Evolutionary conservation across 2,329 filamentous ascomycete species (phyloP), one percentile per base, ranked within the genome.

Genomic region (Aphanocladium album): DNA sequence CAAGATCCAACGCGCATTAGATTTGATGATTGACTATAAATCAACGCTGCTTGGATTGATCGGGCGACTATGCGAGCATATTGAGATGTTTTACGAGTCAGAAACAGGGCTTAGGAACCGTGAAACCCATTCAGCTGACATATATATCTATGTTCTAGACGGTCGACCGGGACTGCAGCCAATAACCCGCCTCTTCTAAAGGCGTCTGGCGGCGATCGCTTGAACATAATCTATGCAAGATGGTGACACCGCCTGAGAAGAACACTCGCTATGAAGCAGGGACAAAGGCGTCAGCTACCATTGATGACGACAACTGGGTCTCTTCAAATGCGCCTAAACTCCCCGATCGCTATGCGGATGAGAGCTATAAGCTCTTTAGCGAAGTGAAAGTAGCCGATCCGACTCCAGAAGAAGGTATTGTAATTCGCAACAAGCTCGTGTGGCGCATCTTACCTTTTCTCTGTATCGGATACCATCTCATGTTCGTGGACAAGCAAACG

Each of bases 301-400:
- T 21, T 17, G 25, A 30, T 30, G 57, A 58, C 1, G 39, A 21
- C 14, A 37, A 43, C 8, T 3, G n/a, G 37, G 39, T 23, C 7
- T 4, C 25, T 2, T 21, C 43, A 6, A n/a, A 43, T 33, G 43
- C 51, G 1, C 72, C 66, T 11, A 75, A 72, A 57, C 65, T 77
- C 1, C 68, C 73, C 0, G 72, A 72, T 45, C 72, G 69, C 21
- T 75, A 71, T 56, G 75, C 74, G 2, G 74, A 77, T 53, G 75
- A 77, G 62, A 77, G 75, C 57, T 77, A 75, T 63, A 77, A 74
- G 60, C 69, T 77, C 8, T 75, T 76, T 49, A 72, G 70, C 2
- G 71, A 73, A 43, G 67, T 76, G 37, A 67, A 74, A 21, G 74
- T 75, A 17, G 64, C 72, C 6, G 73, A 74, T 5, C 73, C 75